Base-by-base conservation (phyloP, 352 stramenopile genomes). In the Phytophthora brassicae region DNA sequence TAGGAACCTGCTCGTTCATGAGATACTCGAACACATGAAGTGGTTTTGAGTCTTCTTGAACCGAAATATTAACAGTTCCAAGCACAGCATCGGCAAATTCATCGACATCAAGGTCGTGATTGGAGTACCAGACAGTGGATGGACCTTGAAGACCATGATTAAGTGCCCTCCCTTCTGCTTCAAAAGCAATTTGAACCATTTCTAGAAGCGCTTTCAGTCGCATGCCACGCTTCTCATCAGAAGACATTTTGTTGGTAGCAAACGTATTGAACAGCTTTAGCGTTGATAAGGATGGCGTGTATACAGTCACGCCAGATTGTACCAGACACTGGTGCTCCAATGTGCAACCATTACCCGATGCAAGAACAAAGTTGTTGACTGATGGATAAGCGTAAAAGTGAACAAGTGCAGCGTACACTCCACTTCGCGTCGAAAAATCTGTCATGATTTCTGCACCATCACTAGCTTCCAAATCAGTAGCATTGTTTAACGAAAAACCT, bases 111-210 rank as follows among this genome's bases (percentile, higher is more conserved):
- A 75, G 71, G 55, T 91, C 81, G 49, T 73, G 65, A 12, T 13
- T 51, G 3, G 81, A 84, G 47, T 85, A 85, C 81, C 79, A 89
- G 8, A 75, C 74, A 0, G 79, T 89, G 13, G 81, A 91, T 6
- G 81, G 78, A 0, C 75, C 61, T 49, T 81, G 68, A 4, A 91
- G 51, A 19, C 81, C 81, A 38, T 70, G 61, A 0, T 61, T 50
- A 13, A 90, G 61, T 28, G 67, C 74, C 39, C 64, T 58, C 17
- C 29, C 19, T 23, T 90, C 81, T 3, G 69, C 71, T 41, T 77
- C 60, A 53, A 88, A 86, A 0, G 74, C 77, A 6, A 72, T 50
- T 23, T 65, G 13, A 17, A 74, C 41, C 49, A 86, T 75, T 6
- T 63, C 49, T 23, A 71, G 55, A 4, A 87, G 49, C 20, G 57